Evolutionary conservation across 345 rosid species (phyloP), one percentile per base, ranked within the genome.

Genomic region (Geranium rotundifolium): DNA sequence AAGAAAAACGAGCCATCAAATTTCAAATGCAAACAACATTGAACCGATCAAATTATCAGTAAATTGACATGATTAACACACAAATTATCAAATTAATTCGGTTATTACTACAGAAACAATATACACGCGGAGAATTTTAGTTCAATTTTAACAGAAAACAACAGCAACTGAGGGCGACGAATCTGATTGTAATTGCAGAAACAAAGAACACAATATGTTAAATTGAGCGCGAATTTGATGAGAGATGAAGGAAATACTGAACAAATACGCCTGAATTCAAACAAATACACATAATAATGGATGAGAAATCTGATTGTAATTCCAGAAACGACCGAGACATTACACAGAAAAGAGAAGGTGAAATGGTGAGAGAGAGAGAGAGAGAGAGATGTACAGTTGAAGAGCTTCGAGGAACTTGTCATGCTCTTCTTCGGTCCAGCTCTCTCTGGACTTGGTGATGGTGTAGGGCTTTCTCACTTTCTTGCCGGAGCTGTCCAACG

Each of bases 381-480:
- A 57, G 29, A 57, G 39, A 17, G 58, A 29, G 19, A 61, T 70
- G 17, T 79, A 93, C 99, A 90, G 68, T 65, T 88, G 96, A 75
- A 93, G 99, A 57, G 99, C 97, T 85, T 93, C 97, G 18, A 92
- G 87, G 75, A 92, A 92, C 86, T 87, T 92, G 80, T 89, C 98
- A 68, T 92, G 98, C 69, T 89, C 98, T 76, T 92, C 97, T 29
- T 92, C 98, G 5, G 96, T 83, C 98, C 98, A 92, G 75, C 91
- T 92, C 82, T 92, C 98, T 17, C 98, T 84, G 0, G 97, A 92
- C 84, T 92, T 92, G 72, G 98, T 92, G 72, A 92, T 87, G n/a
- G 95, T 92, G 78, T 92, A 92, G 7, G 98, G 97, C 65, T 92
- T 92, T 79, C 98, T 81, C 30, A 87, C 82, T 67, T 87, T 92